Evolutionary conservation across 192 early-diverging fungal species (phyloP).

Genomic region (Dimargaris cristalligena): DNA sequence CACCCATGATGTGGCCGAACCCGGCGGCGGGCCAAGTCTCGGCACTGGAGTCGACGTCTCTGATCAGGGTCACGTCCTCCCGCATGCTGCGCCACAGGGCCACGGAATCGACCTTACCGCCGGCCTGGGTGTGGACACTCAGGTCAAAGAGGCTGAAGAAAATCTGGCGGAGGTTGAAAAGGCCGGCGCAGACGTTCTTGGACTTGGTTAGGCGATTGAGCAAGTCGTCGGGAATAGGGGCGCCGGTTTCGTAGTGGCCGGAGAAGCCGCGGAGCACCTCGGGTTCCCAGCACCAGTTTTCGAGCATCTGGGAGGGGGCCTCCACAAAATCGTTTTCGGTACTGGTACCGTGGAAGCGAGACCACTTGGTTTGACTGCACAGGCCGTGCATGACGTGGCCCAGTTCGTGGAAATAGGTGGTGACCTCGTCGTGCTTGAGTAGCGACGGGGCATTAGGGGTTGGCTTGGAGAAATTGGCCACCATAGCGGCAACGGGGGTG

Average conservation of each 20-base stretch:
- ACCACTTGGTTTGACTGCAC: slow-evolving; percentile 58
- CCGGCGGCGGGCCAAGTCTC: slow-evolving; percentile 22
- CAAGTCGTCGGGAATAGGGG: slow-evolving; percentile 52
- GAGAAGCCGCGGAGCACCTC: slow-evolving; percentile 35
- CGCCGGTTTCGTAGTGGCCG: slow-evolving; percentile 46
- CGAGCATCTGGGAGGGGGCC: slow-evolving; percentile 79
- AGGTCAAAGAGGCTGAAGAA: slow-evolving; percentile 67
- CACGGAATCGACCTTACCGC: slow-evolving; percentile 28
- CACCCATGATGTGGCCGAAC: slow-evolving; percentile 54
- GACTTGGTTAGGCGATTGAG: slow-evolving; percentile 48
- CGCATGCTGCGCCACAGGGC: slow-evolving; percentile 31
- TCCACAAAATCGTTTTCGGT: slow-evolving; percentile 78
- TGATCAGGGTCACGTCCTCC: slow-evolving; percentile 23
- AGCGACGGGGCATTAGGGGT: slow-evolving; percentile 48
- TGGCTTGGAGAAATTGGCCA: slow-evolving; percentile 49
- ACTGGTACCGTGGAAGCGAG: slow-evolving; percentile 56
- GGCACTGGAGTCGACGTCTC: slow-evolving; percentile 14
- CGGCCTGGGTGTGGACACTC: slow-evolving; percentile 43
- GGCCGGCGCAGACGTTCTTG: slow-evolving; percentile 58
- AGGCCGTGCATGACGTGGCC: slow-evolving; percentile 47
- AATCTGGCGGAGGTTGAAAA: slow-evolving; percentile 56
- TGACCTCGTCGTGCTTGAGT: slow-evolving; percentile 63
- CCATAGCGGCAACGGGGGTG: slow-evolving; percentile 51
- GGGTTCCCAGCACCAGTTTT: slow-evolving; percentile 64
- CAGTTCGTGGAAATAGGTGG: slow-evolving; percentile 76